A percentile compares a stretch with the other conserved stretches of the same genome.
These are phyloP conservation scores for Yamadazyma oceani DNA, from an alignment of 1,139 yeast species.

Conservation along the genomic window DNA sequence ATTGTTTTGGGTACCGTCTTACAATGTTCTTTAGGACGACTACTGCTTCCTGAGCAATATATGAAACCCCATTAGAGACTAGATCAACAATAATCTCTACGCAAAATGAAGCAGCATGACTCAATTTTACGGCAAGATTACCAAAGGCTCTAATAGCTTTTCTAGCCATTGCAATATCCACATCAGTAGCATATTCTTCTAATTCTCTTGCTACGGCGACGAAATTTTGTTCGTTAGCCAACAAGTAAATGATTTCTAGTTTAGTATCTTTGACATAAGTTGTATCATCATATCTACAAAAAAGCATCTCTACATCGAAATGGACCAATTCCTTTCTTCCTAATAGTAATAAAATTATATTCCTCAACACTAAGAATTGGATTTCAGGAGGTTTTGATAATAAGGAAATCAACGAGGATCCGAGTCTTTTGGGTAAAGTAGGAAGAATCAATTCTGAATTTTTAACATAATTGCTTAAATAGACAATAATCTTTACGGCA, in stretches of 20 bases:
- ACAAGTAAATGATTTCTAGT: constrained; percentile 76
- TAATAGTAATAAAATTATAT: constrained; percentile 71
- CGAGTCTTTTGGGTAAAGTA: constrained; percentile 57
- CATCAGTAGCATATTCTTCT: constrained; percentile 83
- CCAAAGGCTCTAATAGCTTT: constrained; percentile 91
- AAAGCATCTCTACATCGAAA: constrained; percentile 74
- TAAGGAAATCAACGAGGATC: constrained; percentile 70
- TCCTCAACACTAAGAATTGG: constrained; percentile 79
- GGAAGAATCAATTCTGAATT: constrained; percentile 48
- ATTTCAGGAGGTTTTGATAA: constrained; percentile 80
- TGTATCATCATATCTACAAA: constrained; percentile 82
- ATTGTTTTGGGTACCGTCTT: constrained; percentile 64
- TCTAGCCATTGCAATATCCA: constrained; percentile 81
- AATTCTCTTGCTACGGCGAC: constrained; percentile 68
- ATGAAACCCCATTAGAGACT: constrained; percentile 65
- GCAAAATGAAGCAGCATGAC: constrained; percentile 57
- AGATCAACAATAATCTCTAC: constrained; percentile 62
- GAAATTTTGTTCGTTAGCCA: constrained; percentile 68
- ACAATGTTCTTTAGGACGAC: constrained; percentile 75
- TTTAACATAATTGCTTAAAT: constrained; percentile 66
- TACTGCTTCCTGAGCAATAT: constrained; percentile 78
- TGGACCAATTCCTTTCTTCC: constrained; percentile 62
- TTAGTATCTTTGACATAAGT: constrained; percentile 89
- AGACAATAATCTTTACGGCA: constrained; percentile 69
- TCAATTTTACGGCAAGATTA: constrained; percentile 75